These are phyloP conservation scores for Apiospora pterosperma DNA, from an alignment of 2,329 filamentous ascomycete genomes.

Conservation along the genomic window DNA sequence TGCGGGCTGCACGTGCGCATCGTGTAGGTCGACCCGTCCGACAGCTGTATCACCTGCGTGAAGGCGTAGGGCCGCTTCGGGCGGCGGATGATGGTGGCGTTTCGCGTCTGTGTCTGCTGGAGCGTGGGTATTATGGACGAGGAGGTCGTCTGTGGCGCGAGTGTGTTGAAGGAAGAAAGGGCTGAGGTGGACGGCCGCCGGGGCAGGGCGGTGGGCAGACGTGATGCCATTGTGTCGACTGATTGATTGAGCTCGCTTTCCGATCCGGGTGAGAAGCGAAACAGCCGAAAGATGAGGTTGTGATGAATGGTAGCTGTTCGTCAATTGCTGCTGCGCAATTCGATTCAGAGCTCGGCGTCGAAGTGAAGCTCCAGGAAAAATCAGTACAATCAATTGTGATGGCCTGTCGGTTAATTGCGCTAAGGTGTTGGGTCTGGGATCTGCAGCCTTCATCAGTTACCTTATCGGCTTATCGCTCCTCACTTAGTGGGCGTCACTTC, in stretches of 20 bases:
- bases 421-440: too few relatives aligned
- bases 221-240: slow-evolving; percentile 8
- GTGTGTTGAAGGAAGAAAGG: slow-evolving; percentile 14
- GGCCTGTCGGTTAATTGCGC: neutral
- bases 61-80: slow-evolving; percentile 94
- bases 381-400: neutral
- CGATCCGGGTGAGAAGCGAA: neutral
- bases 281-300: neutral
- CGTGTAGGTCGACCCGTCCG: slow-evolving; percentile 83
- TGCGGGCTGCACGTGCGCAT: slow-evolving; percentile 72
- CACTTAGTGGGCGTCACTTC: neutral
- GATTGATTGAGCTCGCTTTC: neutral
- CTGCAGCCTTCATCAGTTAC: neutral
- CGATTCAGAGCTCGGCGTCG: neutral
- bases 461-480: neutral
- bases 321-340: neutral
- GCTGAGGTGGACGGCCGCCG: slow-evolving; percentile 7
- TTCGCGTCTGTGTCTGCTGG: slow-evolving; percentile 59
- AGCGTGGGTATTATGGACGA: slow-evolving; percentile 13
- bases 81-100: slow-evolving; percentile 81
- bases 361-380: neutral
- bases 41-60: slow-evolving; percentile 92
- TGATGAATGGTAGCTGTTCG: neutral
- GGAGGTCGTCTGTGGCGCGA: slow-evolving; percentile 19
- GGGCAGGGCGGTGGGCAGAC: slow-evolving; percentile 5